Base-by-base conservation (phyloP, 148 eudicot species). In the Rheum nobile region DNA sequence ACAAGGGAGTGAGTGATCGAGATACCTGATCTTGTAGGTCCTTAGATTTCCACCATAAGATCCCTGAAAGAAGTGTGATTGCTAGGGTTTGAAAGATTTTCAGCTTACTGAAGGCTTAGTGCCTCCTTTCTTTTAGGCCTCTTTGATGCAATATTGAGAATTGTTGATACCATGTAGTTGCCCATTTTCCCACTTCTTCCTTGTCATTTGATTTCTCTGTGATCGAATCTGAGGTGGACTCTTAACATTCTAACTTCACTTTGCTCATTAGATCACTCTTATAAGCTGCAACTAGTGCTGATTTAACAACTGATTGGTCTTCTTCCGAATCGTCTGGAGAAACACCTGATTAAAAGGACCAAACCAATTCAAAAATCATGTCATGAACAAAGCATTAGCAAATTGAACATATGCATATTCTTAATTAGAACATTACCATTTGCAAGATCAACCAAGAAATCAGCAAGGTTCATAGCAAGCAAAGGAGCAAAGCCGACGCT, bases 381-480 rank as follows among this genome's bases (percentile, higher is more conserved):
- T 41, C 43, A 41, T 41, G 8, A 41, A 41, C 43, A 41, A 41
- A 41, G 6, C 11, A 8, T 0, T 41, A 5, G 5, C 43, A 41
- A 41, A 41, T 41, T 41, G 43, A 41, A 3, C 43, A 3, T 41
- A 41, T 37, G 39, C n/a, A n/a, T n/a, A n/a, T 37, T 6, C 6
- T 37, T 37, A 2, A 2, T 2, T 13, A 12, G 19, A 65, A 13
- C 6, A 65, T 3, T 80, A 87, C 93, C 93, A 81, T 84, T 92
- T 4, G 96, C 90, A 74, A 92, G 96, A 76, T 92, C 96, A 1
- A 92, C 71, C 75, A 92, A 74, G 74, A 92, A 92, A 81, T 92
- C 97, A 6, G 97, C 83, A 67, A 96, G 97, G 67, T 92, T 92
- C 97, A 92, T 90, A 0, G 89, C 78, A 44, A 92, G 81, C 8